Base-by-base conservation (phyloP, 345 rosid species). In the Rhodomyrtus tomentosa region DNA sequence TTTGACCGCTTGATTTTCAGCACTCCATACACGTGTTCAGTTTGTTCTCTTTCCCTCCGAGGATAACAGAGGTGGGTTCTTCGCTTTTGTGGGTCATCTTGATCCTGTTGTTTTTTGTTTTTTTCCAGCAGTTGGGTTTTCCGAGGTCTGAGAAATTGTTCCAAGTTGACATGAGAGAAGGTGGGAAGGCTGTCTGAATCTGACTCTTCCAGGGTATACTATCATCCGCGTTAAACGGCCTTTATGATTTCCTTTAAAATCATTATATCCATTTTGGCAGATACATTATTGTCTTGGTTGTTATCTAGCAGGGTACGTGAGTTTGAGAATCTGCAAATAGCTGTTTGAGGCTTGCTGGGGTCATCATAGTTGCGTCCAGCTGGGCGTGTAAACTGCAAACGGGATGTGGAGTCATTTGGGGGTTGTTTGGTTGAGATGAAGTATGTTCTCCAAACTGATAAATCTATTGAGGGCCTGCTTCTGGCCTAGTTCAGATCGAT, bases 361-460 rank as follows among this genome's bases (percentile, higher is more conserved):
- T 38, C 2, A 62, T 85, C 45, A 18, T 42, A 50, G 83, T 62
- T 13, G 72, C 29, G 36, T 58, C 13, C 21, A 59, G 73, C 2
- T 7, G 76, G 32, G 76, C 18, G 6, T 32, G 18, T 68, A 68
- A 3, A 32, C 13, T 8, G 45, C 32, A 32, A 68, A 32, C 73
- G 18, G 18, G 42, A 68, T 32, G 86, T 72, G 73, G 88, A 62
- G 82, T 32, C 59, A 10, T 58, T 24, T 22, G 81, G 42, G 48
- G 76, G 54, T 24, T 83, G 83, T n/a, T 59, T 81, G 82, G 89
- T 51, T 88, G 87, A 88, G 86, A 91, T 91, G 93, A 89, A 91
- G 91, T 85, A 87, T 89, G 91, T 85, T 89, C 85, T 87, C 91
- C 52, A 91, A 84, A 83, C 89, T 91, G 89, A 86, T 88, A 89